Evolutionary conservation across 129 eudicot species (phyloP).

Genomic region (Artemisia annua): DNA sequence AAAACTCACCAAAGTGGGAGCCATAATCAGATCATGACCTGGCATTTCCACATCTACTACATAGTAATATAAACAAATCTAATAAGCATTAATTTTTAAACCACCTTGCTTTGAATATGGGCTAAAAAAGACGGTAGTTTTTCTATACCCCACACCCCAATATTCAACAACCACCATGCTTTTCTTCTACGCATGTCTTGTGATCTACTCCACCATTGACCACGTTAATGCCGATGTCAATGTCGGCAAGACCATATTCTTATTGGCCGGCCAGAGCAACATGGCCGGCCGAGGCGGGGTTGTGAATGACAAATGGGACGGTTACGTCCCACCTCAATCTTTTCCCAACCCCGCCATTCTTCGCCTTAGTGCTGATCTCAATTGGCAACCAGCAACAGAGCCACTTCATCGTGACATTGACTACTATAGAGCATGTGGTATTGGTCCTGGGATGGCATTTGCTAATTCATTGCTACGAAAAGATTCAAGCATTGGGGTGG

Average conservation of each 20-base stretch:
- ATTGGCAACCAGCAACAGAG: slow-evolving; percentile 55
- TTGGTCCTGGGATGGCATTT: slow-evolving; percentile 67
- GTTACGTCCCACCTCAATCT: slow-evolving; percentile 47
- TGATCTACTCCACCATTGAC: slow-evolving; percentile 6
- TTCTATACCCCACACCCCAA: slow-evolving; percentile 26
- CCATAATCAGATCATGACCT: no score
- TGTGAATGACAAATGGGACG: slow-evolving; percentile 51
- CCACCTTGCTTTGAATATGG: slow-evolving; percentile 20
- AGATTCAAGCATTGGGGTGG: slow-evolving; percentile 35
- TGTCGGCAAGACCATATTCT: slow-evolving; percentile 36
- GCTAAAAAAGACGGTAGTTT: slow-evolving; percentile 22
- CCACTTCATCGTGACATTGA: slow-evolving; percentile 62
- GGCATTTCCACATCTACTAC: no score
- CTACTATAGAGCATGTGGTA: slow-evolving; percentile 45
- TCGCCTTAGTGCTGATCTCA: slow-evolving; percentile 42
- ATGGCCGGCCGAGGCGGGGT: slow-evolving; percentile 80
- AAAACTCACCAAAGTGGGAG: no score
- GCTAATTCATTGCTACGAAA: slow-evolving; percentile 40
- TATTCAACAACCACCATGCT: slow-evolving; percentile 27
- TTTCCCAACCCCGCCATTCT: slow-evolving; percentile 37
- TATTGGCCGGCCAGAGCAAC: slow-evolving; percentile 71
- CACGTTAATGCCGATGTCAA: background rate
- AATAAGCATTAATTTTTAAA: background rate
- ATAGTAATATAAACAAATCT: no score
- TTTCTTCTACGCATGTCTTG: slow-evolving; percentile 27